Evolutionary conservation across 2,329 filamentous ascomycete species (phyloP).

Genomic region (Phyllosticta ampelicida): DNA sequence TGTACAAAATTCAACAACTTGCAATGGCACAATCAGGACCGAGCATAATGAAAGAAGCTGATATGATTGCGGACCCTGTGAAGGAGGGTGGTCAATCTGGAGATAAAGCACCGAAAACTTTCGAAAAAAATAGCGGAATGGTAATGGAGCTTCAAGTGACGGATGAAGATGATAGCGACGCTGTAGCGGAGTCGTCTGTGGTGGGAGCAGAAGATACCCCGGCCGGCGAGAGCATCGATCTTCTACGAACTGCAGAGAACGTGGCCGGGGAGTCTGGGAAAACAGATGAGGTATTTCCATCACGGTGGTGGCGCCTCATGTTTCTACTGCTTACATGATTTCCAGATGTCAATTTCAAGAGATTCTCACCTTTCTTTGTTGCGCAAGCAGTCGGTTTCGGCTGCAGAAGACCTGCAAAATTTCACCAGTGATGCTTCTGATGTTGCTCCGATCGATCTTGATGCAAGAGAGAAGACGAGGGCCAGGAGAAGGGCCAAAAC

Average conservation of each 20-base stretch:
- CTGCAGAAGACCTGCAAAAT: not conserved
- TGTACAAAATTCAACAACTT: not conserved
- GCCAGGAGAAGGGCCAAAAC: too few species aligned
- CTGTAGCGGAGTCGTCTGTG: not conserved
- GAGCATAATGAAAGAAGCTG: not conserved
- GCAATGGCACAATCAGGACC: not conserved
- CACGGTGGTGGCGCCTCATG: not conserved
- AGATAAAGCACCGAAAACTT: not conserved
- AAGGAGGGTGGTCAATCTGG: not conserved
- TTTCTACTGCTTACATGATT: not conserved
- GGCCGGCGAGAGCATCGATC: not conserved
- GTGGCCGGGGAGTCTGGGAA: not conserved
- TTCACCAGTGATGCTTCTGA: not conserved
- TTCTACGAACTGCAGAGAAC: not conserved
- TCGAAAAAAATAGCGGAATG: not conserved
- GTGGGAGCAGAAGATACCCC: not conserved
- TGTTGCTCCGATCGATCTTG: not conserved
- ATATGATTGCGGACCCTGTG: not conserved
- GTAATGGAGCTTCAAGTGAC: not conserved
- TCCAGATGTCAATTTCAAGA: not conserved
- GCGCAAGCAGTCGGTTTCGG: not conserved
- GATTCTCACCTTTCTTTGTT: not conserved
- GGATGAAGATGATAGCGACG: not conserved
- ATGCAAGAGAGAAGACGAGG: too few species aligned
- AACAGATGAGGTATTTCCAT: not conserved